Conservation (phyloP, 2,329 filamentous ascomycete genomes). For the Cucurbitaria berberidis region DNA sequence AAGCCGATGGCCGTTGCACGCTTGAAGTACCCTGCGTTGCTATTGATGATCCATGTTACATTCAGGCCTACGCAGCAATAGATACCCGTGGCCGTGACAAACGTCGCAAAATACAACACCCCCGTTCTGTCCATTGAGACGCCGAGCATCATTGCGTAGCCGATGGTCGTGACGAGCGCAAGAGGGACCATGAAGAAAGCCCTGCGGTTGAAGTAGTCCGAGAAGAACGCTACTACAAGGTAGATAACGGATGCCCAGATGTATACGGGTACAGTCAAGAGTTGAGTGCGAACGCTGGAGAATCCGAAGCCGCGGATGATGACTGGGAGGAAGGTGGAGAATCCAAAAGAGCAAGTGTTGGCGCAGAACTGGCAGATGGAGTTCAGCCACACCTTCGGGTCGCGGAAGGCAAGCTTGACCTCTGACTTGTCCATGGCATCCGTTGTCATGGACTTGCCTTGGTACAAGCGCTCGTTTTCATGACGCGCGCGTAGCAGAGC, state of each 20-base stretch:
- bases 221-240: conserved; percentile 27
- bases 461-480: conserved; percentile 52
- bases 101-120: conserved; percentile 57
- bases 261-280: conserved; percentile 37
- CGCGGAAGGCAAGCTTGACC: conserved; percentile 78
- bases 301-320: conserved; percentile 33
- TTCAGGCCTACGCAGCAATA: conserved; percentile 62
- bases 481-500: conserved; percentile 59
- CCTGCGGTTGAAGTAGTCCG: conserved; percentile 26
- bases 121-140: conserved; percentile 31
- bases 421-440: conserved; percentile 86
- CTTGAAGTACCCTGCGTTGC: conserved; percentile 35
- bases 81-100: conserved; percentile 58
- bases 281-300: conserved; percentile 26
- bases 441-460: conserved; percentile 70
- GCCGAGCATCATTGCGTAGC: conserved; percentile 55
- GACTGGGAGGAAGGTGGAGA: conserved; percentile 29
- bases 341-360: conserved; percentile 23
- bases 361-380: conserved; percentile 55
- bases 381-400: conserved; percentile 61
- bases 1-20: conserved; percentile 12
- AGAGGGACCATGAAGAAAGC: conserved; percentile 28
- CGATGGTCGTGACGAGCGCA: conserved; percentile 49
- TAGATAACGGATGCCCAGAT: conserved; percentile 25
- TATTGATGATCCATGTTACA: conserved; percentile 63